Conservation (phyloP, 345 rosid genomes). For the Linum trigynum region DNA sequence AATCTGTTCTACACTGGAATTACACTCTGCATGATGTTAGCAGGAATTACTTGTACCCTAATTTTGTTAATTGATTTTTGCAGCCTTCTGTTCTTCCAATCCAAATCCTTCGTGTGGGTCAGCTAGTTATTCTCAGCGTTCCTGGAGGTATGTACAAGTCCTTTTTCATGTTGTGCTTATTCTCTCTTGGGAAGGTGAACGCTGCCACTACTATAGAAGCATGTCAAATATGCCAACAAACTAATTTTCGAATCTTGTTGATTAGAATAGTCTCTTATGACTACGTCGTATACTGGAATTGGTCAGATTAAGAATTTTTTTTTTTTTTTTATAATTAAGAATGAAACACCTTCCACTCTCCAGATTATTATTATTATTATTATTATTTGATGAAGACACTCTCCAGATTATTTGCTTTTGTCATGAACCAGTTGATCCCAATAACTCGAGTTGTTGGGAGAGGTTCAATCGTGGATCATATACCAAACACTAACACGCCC, state of each 20-base stretch:
- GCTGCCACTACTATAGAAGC: neutral
- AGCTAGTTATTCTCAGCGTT: slow-evolving; percentile 79
- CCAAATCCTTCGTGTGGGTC: slow-evolving; percentile 80
- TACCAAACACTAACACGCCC: too few relatives aligned
- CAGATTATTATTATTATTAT: too few relatives aligned
- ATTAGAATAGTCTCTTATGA: neutral
- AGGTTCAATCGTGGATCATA: too few relatives aligned
- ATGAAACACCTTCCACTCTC: neutral
- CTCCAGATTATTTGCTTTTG: too few relatives aligned
- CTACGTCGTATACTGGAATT: too few relatives aligned
- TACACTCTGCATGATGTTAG: neutral
- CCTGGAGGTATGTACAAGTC: slow-evolving; percentile 62
- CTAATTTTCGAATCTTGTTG: neutral
- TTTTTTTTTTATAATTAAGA: too few relatives aligned
- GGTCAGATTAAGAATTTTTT: too few relatives aligned
- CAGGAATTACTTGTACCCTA: slow-evolving; percentile 11
- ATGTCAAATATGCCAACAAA: neutral
- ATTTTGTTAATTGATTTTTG: slow-evolving; percentile 10
- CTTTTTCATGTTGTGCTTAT: slow-evolving; percentile 2
- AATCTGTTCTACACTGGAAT: neutral
- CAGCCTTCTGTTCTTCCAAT: slow-evolving; percentile 97
- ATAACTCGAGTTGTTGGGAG: too few relatives aligned
- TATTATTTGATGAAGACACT: too few relatives aligned
- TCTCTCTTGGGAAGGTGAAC: neutral
- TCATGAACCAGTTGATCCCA: too few relatives aligned